A percentile compares a stretch with the other conserved stretches of the same genome.
Conservation (phyloP, 176 grass and related monocot species). For the Areca catechu region DNA sequence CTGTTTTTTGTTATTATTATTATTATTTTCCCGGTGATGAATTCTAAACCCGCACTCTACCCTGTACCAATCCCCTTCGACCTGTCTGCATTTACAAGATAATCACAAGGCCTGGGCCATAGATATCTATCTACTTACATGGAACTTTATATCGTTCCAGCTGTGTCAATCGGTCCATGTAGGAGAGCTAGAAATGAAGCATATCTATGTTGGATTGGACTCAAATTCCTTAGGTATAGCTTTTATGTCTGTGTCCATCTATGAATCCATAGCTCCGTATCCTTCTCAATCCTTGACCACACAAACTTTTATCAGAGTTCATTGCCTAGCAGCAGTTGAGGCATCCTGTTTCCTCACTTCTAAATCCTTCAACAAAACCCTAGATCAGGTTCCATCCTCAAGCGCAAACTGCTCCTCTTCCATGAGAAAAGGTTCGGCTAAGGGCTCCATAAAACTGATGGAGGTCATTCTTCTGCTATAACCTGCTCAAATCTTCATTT, state of each 20-base stretch:
- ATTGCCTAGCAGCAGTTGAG: slow-evolving; percentile 23
- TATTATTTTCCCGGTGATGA: no score
- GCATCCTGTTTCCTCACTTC: slow-evolving; percentile 44
- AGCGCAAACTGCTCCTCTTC: slow-evolving; percentile 6
- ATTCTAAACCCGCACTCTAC: no score
- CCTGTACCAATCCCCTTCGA: no score
- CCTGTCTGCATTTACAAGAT: background rate
- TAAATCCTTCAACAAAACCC: slow-evolving; percentile 28
- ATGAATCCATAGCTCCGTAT: background rate
- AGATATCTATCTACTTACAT: background rate
- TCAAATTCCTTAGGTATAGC: slow-evolving; percentile 29
- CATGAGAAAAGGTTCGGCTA: slow-evolving; percentile 16
- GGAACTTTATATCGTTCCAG: background rate
- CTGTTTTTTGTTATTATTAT: no score
- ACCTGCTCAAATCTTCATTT: slow-evolving; percentile 6
- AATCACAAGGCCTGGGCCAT: background rate
- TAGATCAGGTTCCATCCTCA: slow-evolving; percentile 11
- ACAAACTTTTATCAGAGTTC: background rate
- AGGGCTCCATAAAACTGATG: background rate
- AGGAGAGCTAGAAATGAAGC: slow-evolving; percentile 8
- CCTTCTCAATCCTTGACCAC: background rate
- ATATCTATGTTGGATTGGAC: slow-evolving; percentile 23
- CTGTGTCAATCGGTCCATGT: slow-evolving; percentile 5
- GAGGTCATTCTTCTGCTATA: slow-evolving; percentile 12
- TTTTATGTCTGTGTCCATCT: background rate